A percentile compares a stretch with the other conserved stretches of the same genome.
phyloP scores from a whole-genome alignment of 2,329 filamentous ascomycete species.

The Penicillium glabrum region DNA sequence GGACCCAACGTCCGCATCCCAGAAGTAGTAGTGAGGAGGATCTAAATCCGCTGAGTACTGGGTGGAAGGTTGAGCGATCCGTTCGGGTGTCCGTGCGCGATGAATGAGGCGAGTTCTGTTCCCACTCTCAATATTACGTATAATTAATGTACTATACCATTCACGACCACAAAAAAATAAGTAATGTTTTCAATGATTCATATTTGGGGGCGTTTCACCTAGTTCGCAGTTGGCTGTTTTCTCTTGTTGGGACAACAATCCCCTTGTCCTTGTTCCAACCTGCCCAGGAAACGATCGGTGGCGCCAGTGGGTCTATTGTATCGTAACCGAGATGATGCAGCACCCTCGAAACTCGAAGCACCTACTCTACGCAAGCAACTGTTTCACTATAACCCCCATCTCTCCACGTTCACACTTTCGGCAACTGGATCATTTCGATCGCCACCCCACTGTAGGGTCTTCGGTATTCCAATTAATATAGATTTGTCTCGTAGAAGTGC shows the following conservation, averaged over 20 bases:
- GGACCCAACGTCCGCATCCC: conserved; percentile 6
- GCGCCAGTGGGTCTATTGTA: not conserved
- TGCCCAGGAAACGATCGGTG: not conserved
- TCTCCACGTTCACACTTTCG: not conserved
- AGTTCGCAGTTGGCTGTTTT: too few relatives aligned
- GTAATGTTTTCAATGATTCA: not conserved
- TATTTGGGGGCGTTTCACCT: too few relatives aligned
- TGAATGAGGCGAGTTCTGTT: not conserved
- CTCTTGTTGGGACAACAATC: not conserved
- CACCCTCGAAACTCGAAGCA: not conserved
- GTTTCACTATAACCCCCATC: not conserved
- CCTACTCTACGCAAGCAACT: not conserved
- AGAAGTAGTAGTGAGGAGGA: conserved; percentile 23
- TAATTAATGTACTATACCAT: conserved; percentile 3
- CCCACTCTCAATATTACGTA: not conserved
- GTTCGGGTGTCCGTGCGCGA: conserved; percentile 21
- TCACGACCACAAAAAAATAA: not conserved
- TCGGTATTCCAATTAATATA: not conserved
- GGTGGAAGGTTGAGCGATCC: conserved; percentile 23
- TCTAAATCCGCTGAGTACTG: conserved; percentile 10
- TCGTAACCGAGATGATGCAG: conserved; percentile 6
- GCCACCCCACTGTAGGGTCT: not conserved
- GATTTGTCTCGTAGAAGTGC: not conserved
- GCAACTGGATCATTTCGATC: not conserved
- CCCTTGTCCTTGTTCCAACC: not conserved